phyloP scores from a whole-genome alignment of 768 basidiomycete genomes.

The Leucogyrophana mollusca region DNA sequence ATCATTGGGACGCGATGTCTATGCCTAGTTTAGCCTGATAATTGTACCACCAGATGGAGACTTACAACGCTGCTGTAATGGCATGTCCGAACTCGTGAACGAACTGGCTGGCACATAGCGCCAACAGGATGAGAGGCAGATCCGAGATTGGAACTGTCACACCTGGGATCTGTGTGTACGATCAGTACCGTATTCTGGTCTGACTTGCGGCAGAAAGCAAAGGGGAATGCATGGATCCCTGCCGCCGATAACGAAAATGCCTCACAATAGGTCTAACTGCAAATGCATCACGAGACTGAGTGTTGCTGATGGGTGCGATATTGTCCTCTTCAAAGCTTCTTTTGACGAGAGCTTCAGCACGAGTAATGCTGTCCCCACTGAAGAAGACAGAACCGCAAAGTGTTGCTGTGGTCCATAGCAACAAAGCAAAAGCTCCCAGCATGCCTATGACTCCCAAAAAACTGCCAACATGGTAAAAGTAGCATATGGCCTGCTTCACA shows the following conservation, averaged over 20 bases:
- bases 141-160: constrained; percentile 76
- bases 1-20: constrained; percentile 68
- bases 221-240: too few relatives aligned
- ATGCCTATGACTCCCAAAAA: constrained; percentile 47
- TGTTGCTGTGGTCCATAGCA: constrained; percentile 33
- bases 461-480: constrained; percentile 52
- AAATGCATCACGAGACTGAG: constrained; percentile 4
- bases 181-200: neutral
- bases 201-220: neutral
- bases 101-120: constrained; percentile 64
- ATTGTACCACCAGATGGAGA: constrained; percentile 2
- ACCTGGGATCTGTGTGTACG: constrained; percentile 66
- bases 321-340: constrained; percentile 10
- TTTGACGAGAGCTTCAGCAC: constrained; percentile 10
- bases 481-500: constrained; percentile 25
- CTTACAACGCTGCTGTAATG: constrained; percentile 71
- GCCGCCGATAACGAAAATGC: neutral
- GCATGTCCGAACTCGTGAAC: constrained; percentile 83
- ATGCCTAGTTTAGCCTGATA: constrained; percentile 2
- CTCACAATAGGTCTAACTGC: constrained; percentile 32
- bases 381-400: constrained; percentile 16
- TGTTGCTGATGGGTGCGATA: neutral
- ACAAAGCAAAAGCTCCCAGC: constrained; percentile 37
- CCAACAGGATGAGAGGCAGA: constrained; percentile 60
- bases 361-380: neutral